A percentile compares a stretch with the other conserved stretches of the same genome.
Evolutionary conservation across 176 grass and related monocot species (phyloP).

Genomic region (Poa pratensis): DNA sequence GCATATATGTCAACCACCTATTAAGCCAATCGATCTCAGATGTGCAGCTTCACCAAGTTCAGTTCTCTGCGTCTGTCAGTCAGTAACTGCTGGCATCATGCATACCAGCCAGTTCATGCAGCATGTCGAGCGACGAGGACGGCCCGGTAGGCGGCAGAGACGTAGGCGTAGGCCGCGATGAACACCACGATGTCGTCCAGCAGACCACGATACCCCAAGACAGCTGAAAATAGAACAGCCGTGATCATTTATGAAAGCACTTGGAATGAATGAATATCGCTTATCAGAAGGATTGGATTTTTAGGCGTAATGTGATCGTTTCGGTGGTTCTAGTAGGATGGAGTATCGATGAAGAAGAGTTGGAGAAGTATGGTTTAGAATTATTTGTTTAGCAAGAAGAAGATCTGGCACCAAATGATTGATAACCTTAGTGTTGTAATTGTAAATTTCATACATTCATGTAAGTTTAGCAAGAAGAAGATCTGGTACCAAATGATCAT

Average conservation of each 20-base stretch:
- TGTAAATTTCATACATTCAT: no score
- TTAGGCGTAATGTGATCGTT: no score
- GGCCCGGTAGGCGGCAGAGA: neutral
- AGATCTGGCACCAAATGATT: no score
- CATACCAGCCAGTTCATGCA: neutral
- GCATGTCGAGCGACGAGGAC: constrained; percentile 12
- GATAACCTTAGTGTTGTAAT: no score
- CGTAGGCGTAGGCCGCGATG: neutral
- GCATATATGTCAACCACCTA: neutral
- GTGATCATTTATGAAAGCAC: neutral
- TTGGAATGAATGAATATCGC: neutral
- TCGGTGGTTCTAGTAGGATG: no score
- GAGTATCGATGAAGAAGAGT: no score
- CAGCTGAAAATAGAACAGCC: neutral
- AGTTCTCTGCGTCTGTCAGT: neutral
- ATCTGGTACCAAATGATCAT: no score
- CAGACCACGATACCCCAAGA: constrained; percentile 17
- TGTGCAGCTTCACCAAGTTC: neutral
- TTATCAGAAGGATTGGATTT: neutral
- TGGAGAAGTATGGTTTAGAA: no score
- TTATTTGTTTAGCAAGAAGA: no score
- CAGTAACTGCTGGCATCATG: neutral
- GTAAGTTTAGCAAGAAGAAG: no score
- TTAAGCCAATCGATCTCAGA: neutral
- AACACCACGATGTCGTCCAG: constrained; percentile 23